A percentile compares a stretch with the other conserved stretches of the same genome.
Evolutionary conservation across 257 asterid species (phyloP).

Genomic region (Solanum bulbocastanum): DNA sequence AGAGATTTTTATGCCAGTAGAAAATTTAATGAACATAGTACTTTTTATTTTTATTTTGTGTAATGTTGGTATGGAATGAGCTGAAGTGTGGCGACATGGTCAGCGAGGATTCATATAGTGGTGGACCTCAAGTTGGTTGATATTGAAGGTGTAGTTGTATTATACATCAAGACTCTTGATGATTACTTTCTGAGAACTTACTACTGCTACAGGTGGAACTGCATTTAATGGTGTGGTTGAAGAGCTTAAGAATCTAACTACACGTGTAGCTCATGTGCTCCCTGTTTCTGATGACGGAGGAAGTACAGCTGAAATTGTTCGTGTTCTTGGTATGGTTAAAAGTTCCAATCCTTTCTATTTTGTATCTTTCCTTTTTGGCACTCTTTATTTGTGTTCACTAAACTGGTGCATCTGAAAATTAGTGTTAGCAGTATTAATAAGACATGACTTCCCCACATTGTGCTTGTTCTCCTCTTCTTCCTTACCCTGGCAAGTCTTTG

Average conservation of each 20-base stretch:
- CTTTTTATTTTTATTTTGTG: not conserved
- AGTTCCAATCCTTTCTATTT: not conserved
- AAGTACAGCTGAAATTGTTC: constrained; percentile 98
- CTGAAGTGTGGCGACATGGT: not conserved
- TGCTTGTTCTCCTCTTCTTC: not conserved
- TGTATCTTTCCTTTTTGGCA: not conserved
- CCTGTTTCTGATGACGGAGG: constrained; percentile 99
- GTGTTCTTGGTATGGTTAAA: constrained; percentile 72
- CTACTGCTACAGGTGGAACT: constrained; percentile 69
- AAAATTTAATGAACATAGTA: not conserved
- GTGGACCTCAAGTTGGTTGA: not conserved
- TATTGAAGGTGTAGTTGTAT: not conserved
- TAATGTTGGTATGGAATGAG: not conserved
- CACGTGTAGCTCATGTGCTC: constrained; percentile 80
- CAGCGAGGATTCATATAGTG: not conserved
- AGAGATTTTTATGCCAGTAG: not conserved
- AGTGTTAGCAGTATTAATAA: not conserved
- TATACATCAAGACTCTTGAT: not conserved
- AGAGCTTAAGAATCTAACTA: constrained; percentile 89
- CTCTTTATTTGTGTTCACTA: not conserved
- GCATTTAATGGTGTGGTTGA: constrained; percentile 96
- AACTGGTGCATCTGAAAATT: not conserved
- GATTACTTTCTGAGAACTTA: not conserved
- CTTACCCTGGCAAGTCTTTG: no score
- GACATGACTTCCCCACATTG: not conserved